These are phyloP conservation scores for Mycena indigotica DNA, from an alignment of 768 basidiomycete species.

Conservation along the genomic window DNA sequence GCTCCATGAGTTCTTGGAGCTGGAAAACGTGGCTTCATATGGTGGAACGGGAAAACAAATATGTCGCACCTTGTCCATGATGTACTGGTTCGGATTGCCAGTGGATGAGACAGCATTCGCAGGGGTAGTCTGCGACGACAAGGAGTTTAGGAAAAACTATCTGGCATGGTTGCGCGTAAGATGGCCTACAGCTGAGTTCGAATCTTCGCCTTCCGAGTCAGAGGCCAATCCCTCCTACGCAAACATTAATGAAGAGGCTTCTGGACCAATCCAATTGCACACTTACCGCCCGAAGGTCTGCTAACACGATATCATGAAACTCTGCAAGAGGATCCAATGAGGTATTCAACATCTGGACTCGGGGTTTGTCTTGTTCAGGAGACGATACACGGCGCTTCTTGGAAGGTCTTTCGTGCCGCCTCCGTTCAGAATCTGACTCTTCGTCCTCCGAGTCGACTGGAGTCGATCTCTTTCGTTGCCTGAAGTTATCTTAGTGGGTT, in stretches of 20 bases:
- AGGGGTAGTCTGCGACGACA: constrained; percentile 5
- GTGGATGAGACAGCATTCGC: constrained; percentile 13
- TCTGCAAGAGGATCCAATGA: constrained; percentile 61
- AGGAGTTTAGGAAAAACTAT: not conserved
- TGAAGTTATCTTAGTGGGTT: not conserved
- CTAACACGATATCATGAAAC: constrained; percentile 62
- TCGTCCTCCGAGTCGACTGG: not conserved
- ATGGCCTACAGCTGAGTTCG: constrained; percentile 28
- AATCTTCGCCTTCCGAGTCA: constrained; percentile 26
- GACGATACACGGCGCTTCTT: not conserved
- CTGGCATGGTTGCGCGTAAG: constrained; percentile 33
- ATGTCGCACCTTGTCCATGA: constrained; percentile 65
- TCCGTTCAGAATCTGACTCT: not conserved
- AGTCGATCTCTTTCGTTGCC: not conserved
- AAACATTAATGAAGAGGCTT: constrained; percentile 29
- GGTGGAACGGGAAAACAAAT: not conserved
- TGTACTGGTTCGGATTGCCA: constrained; percentile 66
- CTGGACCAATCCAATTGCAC: constrained; percentile 26
- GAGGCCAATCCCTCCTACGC: constrained; percentile 20
- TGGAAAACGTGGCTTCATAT: constrained; percentile 28
- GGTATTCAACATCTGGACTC: not conserved
- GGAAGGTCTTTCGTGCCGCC: not conserved
- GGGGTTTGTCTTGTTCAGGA: not conserved
- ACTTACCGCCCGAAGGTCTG: constrained; percentile 42
- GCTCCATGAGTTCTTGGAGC: constrained; percentile 65